These are phyloP conservation scores for Paraleonurus japonicus DNA, from an alignment of 257 asterid genomes.

Conservation along the genomic window DNA sequence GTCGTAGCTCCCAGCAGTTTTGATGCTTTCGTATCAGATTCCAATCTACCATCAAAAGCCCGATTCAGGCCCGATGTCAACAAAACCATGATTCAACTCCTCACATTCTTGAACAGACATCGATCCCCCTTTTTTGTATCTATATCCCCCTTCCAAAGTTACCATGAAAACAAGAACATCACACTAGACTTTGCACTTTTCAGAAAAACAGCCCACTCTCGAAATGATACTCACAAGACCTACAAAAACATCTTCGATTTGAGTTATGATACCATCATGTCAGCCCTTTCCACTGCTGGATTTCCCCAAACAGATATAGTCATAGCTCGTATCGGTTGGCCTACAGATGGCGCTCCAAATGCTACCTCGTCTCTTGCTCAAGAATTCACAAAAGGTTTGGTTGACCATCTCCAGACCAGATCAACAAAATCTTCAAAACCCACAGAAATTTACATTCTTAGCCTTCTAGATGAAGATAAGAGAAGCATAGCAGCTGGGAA, in stretches of 20 bases:
- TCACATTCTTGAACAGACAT: slow-evolving; percentile 55
- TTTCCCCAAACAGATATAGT: slow-evolving; percentile 50
- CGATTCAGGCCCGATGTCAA: slow-evolving; percentile 65
- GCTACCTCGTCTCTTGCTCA: slow-evolving; percentile 63
- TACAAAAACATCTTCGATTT: slow-evolving; percentile 68
- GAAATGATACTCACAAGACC: slow-evolving; percentile 44
- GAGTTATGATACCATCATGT: slow-evolving; percentile 48
- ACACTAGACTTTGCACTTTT: slow-evolving; percentile 77
- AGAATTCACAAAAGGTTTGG: slow-evolving; percentile 57
- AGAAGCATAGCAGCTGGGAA: slow-evolving; percentile 52
- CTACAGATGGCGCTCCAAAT: slow-evolving; percentile 76
- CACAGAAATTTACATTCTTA: slow-evolving; percentile 47
- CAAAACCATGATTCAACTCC: slow-evolving; percentile 72
- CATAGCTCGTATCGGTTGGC: slow-evolving; percentile 79
- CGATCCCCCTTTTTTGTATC: slow-evolving; percentile 67
- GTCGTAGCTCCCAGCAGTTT: slow-evolving; percentile 73
- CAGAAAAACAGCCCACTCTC: slow-evolving; percentile 46
- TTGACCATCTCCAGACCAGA: slow-evolving; percentile 50
- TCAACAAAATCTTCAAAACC: slow-evolving; percentile 51
- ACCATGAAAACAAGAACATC: slow-evolving; percentile 56
- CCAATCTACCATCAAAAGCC: slow-evolving; percentile 56
- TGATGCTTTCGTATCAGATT: slow-evolving; percentile 55
- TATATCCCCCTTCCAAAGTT: slow-evolving; percentile 62
- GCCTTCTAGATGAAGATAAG: slow-evolving; percentile 82
- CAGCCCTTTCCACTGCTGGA: slow-evolving; percentile 55